Base-by-base conservation (phyloP, 805 yeast species). In the Yamadazyma tumulicola region DNA sequence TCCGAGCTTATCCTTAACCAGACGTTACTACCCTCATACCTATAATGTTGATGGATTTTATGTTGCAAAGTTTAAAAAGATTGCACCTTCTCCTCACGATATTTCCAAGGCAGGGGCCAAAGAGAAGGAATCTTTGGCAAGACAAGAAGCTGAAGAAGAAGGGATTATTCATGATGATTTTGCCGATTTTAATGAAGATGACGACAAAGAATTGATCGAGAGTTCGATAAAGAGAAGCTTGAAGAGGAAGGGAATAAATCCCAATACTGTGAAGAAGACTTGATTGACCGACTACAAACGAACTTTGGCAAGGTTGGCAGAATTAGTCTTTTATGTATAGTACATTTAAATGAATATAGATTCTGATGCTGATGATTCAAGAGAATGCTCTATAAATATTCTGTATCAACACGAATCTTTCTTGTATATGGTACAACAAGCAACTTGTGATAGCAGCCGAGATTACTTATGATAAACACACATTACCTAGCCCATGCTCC, bases 21-120 rank as follows among this genome's bases (percentile, higher is more conserved):
- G 96, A 70, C 79, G 99, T 61, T 93, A 91, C 64, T 93, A 93
- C 59, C 99, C 99, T 36, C 99, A 93, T 65, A 89, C 96, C 18
- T 93, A 93, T 59, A 93, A 93, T 60, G 98, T 93, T 36, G 99
- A 93, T 64, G 99, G 99, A 16, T 93, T 93, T 75, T 93, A 69
- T 61, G 98, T 93, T 40, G 99, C 99, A 37, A 93, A 91, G 61
- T 86, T 93, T 72, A 79, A 85, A 67, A 93, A 93, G 74, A 79
- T 76, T 44, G 95, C 89, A 0, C 70, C 96, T 41, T 81, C 94
- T 45, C 83, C 89, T 30, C 85, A 82, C 51, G 95, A 85, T 61
- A 78, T 77, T 35, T 77, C 88, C 38, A 85, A 82, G 66, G 89
- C 93, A 6, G 91, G 93, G 47, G 94, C 95, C 15, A 74, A 74